phyloP scores from a whole-genome alignment of 805 yeast species.

The Cyberlindnera bimundalis region DNA sequence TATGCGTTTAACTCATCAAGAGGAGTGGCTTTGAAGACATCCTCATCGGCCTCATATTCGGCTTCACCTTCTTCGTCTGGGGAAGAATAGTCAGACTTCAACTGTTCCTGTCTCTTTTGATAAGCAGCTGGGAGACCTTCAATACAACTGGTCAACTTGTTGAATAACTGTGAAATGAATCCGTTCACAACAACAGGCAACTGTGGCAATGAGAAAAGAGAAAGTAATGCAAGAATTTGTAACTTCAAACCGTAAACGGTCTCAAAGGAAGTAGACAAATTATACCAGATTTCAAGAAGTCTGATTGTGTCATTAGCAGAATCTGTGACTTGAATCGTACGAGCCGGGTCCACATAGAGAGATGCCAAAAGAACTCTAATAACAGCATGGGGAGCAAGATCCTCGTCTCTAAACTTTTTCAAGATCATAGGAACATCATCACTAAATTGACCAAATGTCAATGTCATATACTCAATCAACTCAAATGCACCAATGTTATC shows the following conservation, averaged over 20 bases:
- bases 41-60: slow-evolving; percentile 52
- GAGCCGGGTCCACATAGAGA: slow-evolving; percentile 56
- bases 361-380: slow-evolving; percentile 62
- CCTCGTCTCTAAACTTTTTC: slow-evolving; percentile 21
- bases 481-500: slow-evolving; percentile 37
- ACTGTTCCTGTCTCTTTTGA: slow-evolving; percentile 50
- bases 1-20: slow-evolving; percentile 74
- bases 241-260: slow-evolving; percentile 79
- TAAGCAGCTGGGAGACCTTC: slow-evolving; percentile 71
- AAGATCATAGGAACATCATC: slow-evolving; percentile 17
- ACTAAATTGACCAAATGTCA: slow-evolving; percentile 16
- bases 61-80: slow-evolving; percentile 1
- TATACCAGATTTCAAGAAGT: slow-evolving; percentile 65
- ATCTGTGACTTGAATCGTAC: slow-evolving; percentile 51
- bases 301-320: slow-evolving; percentile 41
- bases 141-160: slow-evolving; percentile 48
- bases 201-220: slow-evolving; percentile 41
- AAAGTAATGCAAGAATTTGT: slow-evolving; percentile 61
- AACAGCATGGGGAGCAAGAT: slow-evolving; percentile 40
- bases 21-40: slow-evolving; percentile 73
- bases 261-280: slow-evolving; percentile 43
- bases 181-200: slow-evolving; percentile 35
- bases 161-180: slow-evolving; percentile 47
- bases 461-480: slow-evolving; percentile 25
- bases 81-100: slow-evolving; percentile 47